Evolutionary conservation across 176 grass and related monocot genomes (phyloP).

Genomic region (Carex cristatella): DNA sequence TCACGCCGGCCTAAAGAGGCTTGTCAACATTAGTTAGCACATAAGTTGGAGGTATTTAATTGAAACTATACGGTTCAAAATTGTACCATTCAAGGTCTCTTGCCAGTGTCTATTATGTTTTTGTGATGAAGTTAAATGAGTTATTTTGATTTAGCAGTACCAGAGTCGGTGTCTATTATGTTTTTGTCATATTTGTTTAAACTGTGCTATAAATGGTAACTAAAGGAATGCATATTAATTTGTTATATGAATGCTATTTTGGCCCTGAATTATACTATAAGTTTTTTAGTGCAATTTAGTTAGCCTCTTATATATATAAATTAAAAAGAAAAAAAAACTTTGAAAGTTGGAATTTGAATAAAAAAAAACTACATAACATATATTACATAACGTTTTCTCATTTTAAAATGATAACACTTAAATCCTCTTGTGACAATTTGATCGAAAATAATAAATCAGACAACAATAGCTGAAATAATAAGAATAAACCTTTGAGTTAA

Average conservation of each 20-base stretch:
- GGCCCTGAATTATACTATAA: neutral
- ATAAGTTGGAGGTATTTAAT: neutral
- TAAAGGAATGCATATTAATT: neutral
- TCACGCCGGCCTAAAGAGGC: conserved; percentile 44
- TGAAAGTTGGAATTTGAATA: neutral
- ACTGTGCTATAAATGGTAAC: neutral
- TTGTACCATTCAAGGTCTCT: neutral
- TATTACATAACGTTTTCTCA: neutral
- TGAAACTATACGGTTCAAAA: neutral
- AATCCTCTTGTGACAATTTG: neutral
- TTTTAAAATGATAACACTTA: neutral
- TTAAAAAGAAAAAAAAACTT: neutral
- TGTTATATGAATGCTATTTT: neutral
- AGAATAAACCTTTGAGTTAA: too few relatives aligned
- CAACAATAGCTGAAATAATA: neutral
- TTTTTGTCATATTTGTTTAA: neutral
- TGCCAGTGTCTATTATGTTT: neutral
- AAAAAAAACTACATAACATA: neutral
- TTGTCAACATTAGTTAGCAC: neutral
- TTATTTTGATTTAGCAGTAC: neutral
- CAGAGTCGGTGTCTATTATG: neutral
- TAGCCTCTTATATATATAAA: neutral
- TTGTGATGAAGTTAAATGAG: neutral
- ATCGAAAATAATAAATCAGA: neutral
- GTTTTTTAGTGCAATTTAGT: neutral